phyloP scores from a whole-genome alignment of 2,329 filamentous ascomycete species.

The Rhynchosporium agropyri region DNA sequence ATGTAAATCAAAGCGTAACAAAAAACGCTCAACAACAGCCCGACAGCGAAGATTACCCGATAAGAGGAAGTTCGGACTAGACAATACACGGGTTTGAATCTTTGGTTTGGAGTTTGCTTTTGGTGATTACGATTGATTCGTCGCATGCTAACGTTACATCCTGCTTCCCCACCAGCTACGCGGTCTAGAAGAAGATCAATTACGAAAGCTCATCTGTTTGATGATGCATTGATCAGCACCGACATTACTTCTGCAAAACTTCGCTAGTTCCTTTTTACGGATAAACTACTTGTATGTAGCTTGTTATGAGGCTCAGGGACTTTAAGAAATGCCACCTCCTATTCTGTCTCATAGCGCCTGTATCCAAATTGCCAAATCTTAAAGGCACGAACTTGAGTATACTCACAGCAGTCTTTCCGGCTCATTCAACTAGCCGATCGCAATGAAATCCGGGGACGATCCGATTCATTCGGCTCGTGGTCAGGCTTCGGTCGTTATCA shows the following conservation, averaged over 20 bases:
- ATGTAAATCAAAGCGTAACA: background rate
- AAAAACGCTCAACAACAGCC: background rate
- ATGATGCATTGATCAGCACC: too few species aligned
- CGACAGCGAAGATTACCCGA: background rate
- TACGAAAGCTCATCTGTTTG: too few species aligned
- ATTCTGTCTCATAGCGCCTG: background rate
- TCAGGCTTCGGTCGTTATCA: conserved; percentile 7
- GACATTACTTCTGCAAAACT: too few species aligned
- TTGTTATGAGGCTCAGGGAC: background rate
- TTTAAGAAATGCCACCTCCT: background rate
- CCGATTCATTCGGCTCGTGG: background rate
- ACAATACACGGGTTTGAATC: background rate
- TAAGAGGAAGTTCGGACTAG: background rate
- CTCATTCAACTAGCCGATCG: too few species aligned
- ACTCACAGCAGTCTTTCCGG: background rate
- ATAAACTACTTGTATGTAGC: background rate
- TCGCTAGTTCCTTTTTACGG: background rate
- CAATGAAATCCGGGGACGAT: too few species aligned
- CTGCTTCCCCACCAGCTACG: too few species aligned
- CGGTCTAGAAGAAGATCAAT: too few species aligned
- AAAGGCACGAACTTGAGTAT: background rate
- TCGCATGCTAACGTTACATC: too few species aligned
- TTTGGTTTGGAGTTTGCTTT: background rate
- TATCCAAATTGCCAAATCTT: background rate
- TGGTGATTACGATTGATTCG: too few species aligned